These are phyloP conservation scores for Aspergillus latus DNA, from an alignment of 2,329 filamentous ascomycete genomes.

Conservation along the genomic window DNA sequence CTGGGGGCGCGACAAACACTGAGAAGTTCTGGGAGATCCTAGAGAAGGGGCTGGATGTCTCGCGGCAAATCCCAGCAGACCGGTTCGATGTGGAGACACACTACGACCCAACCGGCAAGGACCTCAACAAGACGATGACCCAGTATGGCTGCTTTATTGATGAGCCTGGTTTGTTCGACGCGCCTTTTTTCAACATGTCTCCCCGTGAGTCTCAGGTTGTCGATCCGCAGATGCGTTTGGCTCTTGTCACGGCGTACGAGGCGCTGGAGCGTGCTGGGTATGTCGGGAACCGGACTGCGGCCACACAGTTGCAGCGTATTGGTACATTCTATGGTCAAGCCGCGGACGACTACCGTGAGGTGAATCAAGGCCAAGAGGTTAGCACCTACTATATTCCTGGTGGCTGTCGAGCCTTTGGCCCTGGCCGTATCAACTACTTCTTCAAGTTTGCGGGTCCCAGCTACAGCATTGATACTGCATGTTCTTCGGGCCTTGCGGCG, in stretches of 20 bases:
- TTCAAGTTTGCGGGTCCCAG: constrained; percentile 73
- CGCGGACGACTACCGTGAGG: constrained; percentile 63
- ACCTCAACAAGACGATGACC: constrained; percentile 29
- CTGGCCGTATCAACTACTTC: constrained; percentile 69
- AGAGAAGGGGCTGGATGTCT: constrained; percentile 36
- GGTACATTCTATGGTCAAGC: constrained; percentile 72
- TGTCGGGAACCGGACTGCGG: constrained; percentile 66
- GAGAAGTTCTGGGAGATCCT: constrained; percentile 59
- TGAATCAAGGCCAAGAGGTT: constrained; percentile 68
- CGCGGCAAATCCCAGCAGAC: constrained; percentile 28
- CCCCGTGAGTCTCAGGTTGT: constrained; percentile 62
- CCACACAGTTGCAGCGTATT: constrained; percentile 60
- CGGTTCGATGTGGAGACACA: constrained; percentile 38
- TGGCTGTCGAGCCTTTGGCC: constrained; percentile 59
- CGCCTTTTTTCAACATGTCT: constrained; percentile 52
- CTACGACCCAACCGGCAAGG: constrained; percentile 33
- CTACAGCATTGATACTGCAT: constrained; percentile 71
- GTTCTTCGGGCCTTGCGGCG: constrained; percentile 62
- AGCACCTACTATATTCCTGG: constrained; percentile 66
- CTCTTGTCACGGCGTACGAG: constrained; percentile 73
- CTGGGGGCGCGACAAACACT: constrained; percentile 60
- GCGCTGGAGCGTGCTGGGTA: constrained; percentile 76
- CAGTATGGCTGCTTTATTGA: constrained; percentile 41
- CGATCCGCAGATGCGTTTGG: constrained; percentile 75
- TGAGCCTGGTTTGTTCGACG: constrained; percentile 39